phyloP scores from a whole-genome alignment of 768 basidiomycete genomes.

The Leccinum barrowsii region DNA sequence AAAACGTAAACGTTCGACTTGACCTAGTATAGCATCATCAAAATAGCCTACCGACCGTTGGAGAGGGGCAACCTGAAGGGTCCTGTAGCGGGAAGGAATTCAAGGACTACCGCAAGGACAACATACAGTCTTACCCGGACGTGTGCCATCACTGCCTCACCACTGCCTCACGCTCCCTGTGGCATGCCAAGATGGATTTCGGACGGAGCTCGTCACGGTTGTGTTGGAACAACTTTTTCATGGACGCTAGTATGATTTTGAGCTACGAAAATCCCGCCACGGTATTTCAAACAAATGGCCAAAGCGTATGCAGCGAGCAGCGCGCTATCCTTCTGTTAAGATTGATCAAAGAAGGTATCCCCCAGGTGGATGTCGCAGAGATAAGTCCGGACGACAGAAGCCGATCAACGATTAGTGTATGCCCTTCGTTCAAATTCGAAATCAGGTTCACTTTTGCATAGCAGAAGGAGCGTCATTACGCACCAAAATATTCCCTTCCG shows the following conservation, averaged over 20 bases:
- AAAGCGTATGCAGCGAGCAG: slow-evolving; percentile 23
- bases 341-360: slow-evolving; percentile 10
- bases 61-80: not conserved
- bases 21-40: slow-evolving; percentile 19
- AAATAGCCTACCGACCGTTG: slow-evolving; percentile 18
- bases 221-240: slow-evolving; percentile 1
- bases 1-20: slow-evolving; percentile 25
- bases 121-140: no score
- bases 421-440: not conserved
- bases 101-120: no score
- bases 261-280: not conserved
- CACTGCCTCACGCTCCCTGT: no score
- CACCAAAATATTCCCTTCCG: not conserved
- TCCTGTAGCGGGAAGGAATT: no score
- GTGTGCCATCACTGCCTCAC: no score
- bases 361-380: not conserved
- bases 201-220: no score
- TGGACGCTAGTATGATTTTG: slow-evolving; percentile 7
- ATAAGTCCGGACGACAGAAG: not conserved
- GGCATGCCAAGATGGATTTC: slow-evolving; percentile 12
- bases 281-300: slow-evolving; percentile 9
- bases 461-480: slow-evolving; percentile 22
- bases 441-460: slow-evolving; percentile 17
- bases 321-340: slow-evolving; percentile 11
- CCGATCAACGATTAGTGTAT: not conserved